Evolutionary conservation across 176 grass and related monocot genomes (phyloP), one percentile per base, ranked within the genome.

Genomic region (Ananas comosus): DNA sequence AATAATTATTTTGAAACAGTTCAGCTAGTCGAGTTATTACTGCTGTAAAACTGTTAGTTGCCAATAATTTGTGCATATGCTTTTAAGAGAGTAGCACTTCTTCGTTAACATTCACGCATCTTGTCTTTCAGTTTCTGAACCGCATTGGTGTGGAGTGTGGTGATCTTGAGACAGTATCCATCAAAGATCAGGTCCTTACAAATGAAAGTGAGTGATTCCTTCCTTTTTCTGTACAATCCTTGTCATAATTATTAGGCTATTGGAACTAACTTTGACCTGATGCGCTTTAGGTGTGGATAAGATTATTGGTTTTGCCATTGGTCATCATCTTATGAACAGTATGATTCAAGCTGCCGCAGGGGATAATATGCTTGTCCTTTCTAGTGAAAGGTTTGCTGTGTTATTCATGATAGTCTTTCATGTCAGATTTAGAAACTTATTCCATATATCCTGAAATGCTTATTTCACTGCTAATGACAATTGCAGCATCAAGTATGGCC

Each of bases 151-250:
- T 97, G 68, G 89, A 90, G 77, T 88, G 89, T 76, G 52, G 64
- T 76, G 86, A 92, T 79, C 74, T 97, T 49, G 93, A 92, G 51
- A 83, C 73, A 74, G 78, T 78, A 71, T 92, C 74, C 65, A 59
- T 97, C 21, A 92, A 97, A 79, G 93, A 97, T 88, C 89, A 84
- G 69, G 88, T 73, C 64, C 93, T 97, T 80, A 87, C 93, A 81
- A 90, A 80, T 10, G 89, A 97, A 83, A 91, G 93, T 97, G 80
- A 90, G 93, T 90, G 48, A 76, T 4, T 80, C 28, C 19, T 77
- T 29, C 0, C 50, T 49, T 80, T 21, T 79, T 10, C 33, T 69
- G 18, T 52, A 68, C 61, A 64, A 68, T 16, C 48, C 72, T 23
- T 51, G 13, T 42, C 33, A 67, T 72, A 24, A 54, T 65, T 68